These are phyloP conservation scores for Podila minutissima DNA, from an alignment of 192 early-diverging fungal genomes.

Conservation along the genomic window DNA sequence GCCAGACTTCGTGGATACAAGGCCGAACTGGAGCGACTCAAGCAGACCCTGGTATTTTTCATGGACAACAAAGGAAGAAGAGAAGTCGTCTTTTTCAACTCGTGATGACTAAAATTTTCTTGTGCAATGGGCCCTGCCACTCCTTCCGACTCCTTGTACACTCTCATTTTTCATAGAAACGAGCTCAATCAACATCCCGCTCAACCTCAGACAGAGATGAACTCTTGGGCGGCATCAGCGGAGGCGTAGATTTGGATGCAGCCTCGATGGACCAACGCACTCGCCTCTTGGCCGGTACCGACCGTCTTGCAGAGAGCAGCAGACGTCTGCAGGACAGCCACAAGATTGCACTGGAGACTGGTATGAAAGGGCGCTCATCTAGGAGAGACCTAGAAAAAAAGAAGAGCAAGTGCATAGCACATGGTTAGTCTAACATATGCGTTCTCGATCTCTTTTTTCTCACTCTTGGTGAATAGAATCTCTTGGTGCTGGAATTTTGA, in stretches of 20 bases:
- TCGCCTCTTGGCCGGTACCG: slow-evolving; percentile 85
- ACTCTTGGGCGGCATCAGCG: slow-evolving; percentile 62
- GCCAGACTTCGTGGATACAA: slow-evolving; percentile 78
- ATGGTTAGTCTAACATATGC: not conserved
- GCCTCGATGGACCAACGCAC: slow-evolving; percentile 80
- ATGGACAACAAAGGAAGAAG: no score
- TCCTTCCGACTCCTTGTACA: not conserved
- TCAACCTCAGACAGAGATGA: slow-evolving; percentile 66
- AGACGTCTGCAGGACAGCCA: slow-evolving; percentile 88
- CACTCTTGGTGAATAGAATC: slow-evolving; percentile 60
- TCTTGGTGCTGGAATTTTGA: slow-evolving; percentile 85
- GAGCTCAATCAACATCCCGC: slow-evolving; percentile 52
- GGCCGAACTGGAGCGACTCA: slow-evolving; percentile 81
- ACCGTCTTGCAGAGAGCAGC: slow-evolving; percentile 82
- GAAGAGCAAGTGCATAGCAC: no score
- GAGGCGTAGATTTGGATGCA: slow-evolving; percentile 61
- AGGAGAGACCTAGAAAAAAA: not conserved
- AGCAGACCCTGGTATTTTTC: slow-evolving; percentile 73
- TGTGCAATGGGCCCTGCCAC: not conserved
- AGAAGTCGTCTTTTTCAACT: no score
- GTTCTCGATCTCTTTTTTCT: not conserved
- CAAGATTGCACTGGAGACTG: slow-evolving; percentile 90
- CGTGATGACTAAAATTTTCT: slow-evolving; percentile 1
- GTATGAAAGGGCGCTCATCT: slow-evolving; percentile 31
- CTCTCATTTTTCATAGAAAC: slow-evolving; percentile 52